Base-by-base conservation (phyloP, 768 basidiomycete genomes). In the Termitomyces sp. region DNA sequence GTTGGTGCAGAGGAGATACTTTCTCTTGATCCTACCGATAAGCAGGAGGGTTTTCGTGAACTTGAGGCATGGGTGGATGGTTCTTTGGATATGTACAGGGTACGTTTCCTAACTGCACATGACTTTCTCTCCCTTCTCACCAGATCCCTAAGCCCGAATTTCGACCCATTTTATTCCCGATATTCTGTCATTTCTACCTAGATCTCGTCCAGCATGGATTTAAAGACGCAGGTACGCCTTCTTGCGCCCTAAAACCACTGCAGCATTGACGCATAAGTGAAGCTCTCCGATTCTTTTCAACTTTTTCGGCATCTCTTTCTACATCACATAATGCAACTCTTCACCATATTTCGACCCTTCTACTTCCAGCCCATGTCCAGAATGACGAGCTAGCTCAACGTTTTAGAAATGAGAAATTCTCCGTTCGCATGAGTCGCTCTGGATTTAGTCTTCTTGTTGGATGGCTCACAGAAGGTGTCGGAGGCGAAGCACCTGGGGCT, bases 151-250 rank as follows among this genome's bases (percentile, higher is more conserved):
- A 98, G 91, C 93, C 93, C 55, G 95, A 99, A 72, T 90, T 99
- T 65, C 82, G 91, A 45, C 95, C 93, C 45, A 89, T 99, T 36
- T 74, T 97, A 16, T 97, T 95, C 68, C 97, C 97, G 3, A 91
- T 99, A 61, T 98, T 98, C 69, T 93, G 91, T 50, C 94, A 99
- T 72, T 98, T 98, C 69, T 98, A 96, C 71, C 79, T 99, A 32
- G 96, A 98, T 70, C 82, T 99, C 49, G 86, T 98, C 47, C 88
- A 94, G 65, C 86, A 88, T 51, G 94, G 93, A 10, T 93, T 91
- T 72, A 88, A 90, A 68, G 90, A 93, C 68, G 90, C 95, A 62
- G 95, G 95, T 89, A 68, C 61, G 87, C 74, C 26, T 46, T 45
- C 43, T 54, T 18, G 30, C 45, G 40, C 40, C 14, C 47, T 32